Evolutionary conservation across 2,329 filamentous ascomycete genomes (phyloP), one percentile per base, ranked within the genome.

Genomic region (Microsporum ferrugineum): DNA sequence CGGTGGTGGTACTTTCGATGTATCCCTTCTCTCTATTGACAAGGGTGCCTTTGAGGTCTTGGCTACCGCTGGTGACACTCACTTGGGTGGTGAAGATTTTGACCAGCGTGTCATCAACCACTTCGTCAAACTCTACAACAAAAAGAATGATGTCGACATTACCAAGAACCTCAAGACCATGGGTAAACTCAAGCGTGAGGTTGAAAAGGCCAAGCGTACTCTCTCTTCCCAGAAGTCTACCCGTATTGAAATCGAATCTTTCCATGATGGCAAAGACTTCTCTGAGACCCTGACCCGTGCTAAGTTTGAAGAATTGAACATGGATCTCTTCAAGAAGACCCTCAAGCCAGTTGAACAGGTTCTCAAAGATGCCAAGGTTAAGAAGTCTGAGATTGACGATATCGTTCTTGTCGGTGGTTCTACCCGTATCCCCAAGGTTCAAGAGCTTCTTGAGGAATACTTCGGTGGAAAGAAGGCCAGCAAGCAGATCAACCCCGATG

Each of bases 221-320:
- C 87, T 99, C 61, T 96, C 89, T 72, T 94, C 89, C 68, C 90
- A 95, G 81, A 91, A 90, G 86, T 91, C 88, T 67, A 89, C 89
- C 68, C 88, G 89, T 69, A 91, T 96, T 69, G 94, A 97, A 80
- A 96, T 99, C 67, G 94, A 99, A 78, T 87, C 89, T 68, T 95
- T 99, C 88, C 88, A 89, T 80, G 86, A 95, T 70, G 94, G 94
- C 81, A 87, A 95, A 68, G 94, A 97, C 78, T 96, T 97, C 83
- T 96, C 91, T 57, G 92, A 97, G 86, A 96, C 91, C 65, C 85
- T 99, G 59, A 96, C 92, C 76, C 89, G 92, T 70, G 94, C 94
- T 83, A 97, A 97, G 84, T 97, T 99, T 72, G 94, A 99, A 81
- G 92, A 97, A 80, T 85, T 97, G 71, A 97, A 97, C 88, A 91